Base-by-base conservation (phyloP, 2,329 filamentous ascomycete species). In the Epichloe coenophiala region DNA sequence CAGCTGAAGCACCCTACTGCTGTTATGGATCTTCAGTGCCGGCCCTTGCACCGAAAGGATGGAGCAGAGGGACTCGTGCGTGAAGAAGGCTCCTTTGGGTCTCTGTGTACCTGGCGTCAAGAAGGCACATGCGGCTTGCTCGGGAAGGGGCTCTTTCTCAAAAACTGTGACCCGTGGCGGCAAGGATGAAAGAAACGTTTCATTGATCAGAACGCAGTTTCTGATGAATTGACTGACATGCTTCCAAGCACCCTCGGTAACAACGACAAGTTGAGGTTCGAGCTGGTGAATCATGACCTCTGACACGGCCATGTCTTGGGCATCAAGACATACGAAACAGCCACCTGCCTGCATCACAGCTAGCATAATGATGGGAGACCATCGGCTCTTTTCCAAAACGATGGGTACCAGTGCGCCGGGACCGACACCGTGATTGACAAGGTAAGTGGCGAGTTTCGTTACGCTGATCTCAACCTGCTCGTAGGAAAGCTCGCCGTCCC, bases 341-440 rank as follows among this genome's bases (percentile, higher is more conserved):
- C 70, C 74, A 12, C 75, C 75, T 4, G 74, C 66, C 57, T 86
- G 84, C 42, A 88, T 67, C 2, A 83, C 73, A 0, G 84, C 83
- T 19, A 90, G 70, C 53, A 90, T 82, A 6, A 81, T 75, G 39
- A 88, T 68, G 45, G 88, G 83, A 0, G 86, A 73, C 61, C 84
- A 76, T 13, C 80, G 67, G 19, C 77, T 85, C 65, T 87, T 89
- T 42, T 86, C 79, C 59, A 88, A 72, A 17, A 83, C 76, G 5
- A 89, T 71, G 5, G 80, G 81, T 1, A 89, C 74, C 4, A 84
- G 68, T 7, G 76, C 70, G 9, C 77, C 74, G 0, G 72, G 68
- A 0, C 68, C 63, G 0, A 79, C 70, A 0, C 78, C 78, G 12
- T 71, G 63, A 21, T 71, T 68, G 2, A 72, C 61, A 0, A 88